A percentile compares a stretch with the other conserved stretches of the same genome.
phyloP scores from a whole-genome alignment of 2,329 filamentous ascomycete species.

The Pseudomassariella vexata region DNA sequence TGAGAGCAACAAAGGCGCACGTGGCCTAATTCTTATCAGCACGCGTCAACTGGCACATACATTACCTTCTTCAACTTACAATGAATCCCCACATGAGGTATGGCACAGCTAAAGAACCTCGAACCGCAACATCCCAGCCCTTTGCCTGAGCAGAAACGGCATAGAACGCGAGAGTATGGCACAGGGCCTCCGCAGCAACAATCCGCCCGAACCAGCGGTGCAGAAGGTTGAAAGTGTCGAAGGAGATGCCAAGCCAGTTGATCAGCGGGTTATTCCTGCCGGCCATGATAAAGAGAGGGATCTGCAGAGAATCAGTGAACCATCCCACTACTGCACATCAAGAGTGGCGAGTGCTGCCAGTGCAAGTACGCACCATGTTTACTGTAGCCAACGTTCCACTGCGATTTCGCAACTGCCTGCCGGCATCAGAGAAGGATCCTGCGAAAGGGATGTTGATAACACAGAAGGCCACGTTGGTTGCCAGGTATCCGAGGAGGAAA shows the following conservation, averaged over 20 bases:
- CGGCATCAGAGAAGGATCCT: slow-evolving; percentile 35
- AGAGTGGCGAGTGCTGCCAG: background rate
- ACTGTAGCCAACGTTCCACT: slow-evolving; percentile 64
- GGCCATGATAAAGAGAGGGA: slow-evolving; percentile 68
- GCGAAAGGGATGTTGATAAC: slow-evolving; percentile 58
- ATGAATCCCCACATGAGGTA: slow-evolving; percentile 60
- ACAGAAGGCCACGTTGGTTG: slow-evolving; percentile 73
- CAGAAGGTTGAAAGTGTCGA: slow-evolving; percentile 77
- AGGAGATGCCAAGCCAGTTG: slow-evolving; percentile 64
- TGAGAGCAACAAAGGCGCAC: slow-evolving; percentile 54
- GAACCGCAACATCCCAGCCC: slow-evolving; percentile 43
- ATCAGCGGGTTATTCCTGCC: slow-evolving; percentile 77
- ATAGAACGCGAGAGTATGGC: slow-evolving; percentile 59
- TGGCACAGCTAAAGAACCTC: slow-evolving; percentile 26
- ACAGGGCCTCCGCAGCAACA: slow-evolving; percentile 62
- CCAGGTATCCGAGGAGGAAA: slow-evolving; percentile 62
- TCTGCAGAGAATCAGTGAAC: slow-evolving; percentile 19
- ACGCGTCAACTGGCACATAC: slow-evolving; percentile 11
- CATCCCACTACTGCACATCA: background rate
- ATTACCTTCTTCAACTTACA: too few relatives aligned
- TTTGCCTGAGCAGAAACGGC: slow-evolving; percentile 30
- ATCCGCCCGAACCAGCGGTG: slow-evolving; percentile 79
- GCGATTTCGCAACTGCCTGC: slow-evolving; percentile 56
- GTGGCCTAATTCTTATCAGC: slow-evolving; percentile 52
- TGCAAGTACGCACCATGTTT: slow-evolving; percentile 59